Percentiles rank a stretch among this genome's conserved stretches.
These are phyloP conservation scores for Handroanthus guayacan DNA, from an alignment of 257 asterid species.

Conservation along the genomic window DNA sequence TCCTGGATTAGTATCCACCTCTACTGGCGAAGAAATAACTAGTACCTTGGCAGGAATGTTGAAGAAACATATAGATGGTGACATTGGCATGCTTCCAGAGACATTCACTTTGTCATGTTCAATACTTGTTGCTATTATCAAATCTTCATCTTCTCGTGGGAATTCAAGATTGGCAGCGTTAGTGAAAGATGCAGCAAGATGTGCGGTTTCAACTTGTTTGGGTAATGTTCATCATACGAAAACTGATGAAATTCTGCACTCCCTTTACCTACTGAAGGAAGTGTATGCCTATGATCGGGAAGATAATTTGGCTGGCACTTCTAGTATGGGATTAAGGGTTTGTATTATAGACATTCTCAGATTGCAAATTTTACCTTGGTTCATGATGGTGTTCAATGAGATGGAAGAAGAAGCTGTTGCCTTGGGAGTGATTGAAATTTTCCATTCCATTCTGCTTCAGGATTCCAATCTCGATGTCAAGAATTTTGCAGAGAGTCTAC, in stretches of 20 bases:
- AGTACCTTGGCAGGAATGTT: constrained; percentile 67
- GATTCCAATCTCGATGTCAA: constrained; percentile 56
- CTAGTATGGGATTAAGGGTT: constrained; percentile 49
- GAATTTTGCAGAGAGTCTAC: constrained; percentile 60
- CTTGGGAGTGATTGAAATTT: constrained; percentile 77
- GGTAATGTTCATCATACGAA: constrained; percentile 43
- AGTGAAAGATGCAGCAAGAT: constrained; percentile 62
- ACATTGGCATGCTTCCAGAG: constrained; percentile 77
- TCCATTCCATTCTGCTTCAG: constrained; percentile 67
- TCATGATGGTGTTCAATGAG: constrained; percentile 56
- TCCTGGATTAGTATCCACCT: constrained; percentile 78
- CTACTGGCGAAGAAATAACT: constrained; percentile 68
- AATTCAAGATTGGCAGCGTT: constrained; percentile 58
- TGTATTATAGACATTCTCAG: constrained; percentile 57
- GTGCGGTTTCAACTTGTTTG: constrained; percentile 60
- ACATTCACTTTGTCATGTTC: constrained; percentile 81
- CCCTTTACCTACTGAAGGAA: constrained; percentile 89
- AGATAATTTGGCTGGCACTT: constrained; percentile 42
- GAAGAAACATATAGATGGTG: constrained; percentile 68
- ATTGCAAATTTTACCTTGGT: constrained; percentile 79
- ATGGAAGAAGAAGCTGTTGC: constrained; percentile 76
- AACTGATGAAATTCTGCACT: constrained; percentile 69
- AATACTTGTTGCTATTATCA: constrained; percentile 73
- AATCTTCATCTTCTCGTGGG: constrained; percentile 68
- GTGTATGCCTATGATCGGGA: constrained; percentile 63